phyloP scores from a whole-genome alignment of 2,329 filamentous ascomycete genomes.

The Fusarium illudens region DNA sequence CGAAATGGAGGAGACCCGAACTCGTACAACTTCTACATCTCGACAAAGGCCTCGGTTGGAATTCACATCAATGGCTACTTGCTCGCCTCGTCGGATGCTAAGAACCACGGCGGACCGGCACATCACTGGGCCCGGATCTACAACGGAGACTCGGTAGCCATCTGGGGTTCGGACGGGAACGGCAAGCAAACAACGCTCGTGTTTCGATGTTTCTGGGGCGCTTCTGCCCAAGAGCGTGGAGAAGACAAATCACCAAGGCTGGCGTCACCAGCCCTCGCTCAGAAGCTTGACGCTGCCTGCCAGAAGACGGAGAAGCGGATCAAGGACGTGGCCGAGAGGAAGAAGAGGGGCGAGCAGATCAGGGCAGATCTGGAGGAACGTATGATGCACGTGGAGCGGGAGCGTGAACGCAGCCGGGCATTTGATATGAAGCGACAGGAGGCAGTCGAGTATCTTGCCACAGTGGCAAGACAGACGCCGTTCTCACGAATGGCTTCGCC shows the following conservation, averaged over 20 bases:
- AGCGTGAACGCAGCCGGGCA: slow-evolving; percentile 57
- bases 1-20: slow-evolving; percentile 53
- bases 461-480: slow-evolving; percentile 32
- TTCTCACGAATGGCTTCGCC: slow-evolving; percentile 45
- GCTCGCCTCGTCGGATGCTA: slow-evolving; percentile 65
- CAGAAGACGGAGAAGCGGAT: slow-evolving; percentile 56
- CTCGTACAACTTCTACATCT: slow-evolving; percentile 75
- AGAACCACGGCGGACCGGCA: slow-evolving; percentile 64
- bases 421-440: slow-evolving; percentile 61
- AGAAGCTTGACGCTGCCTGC: slow-evolving; percentile 60
- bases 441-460: slow-evolving; percentile 52
- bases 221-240: slow-evolving; percentile 56
- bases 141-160: slow-evolving; percentile 78
- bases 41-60: slow-evolving; percentile 79
- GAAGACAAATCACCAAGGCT: slow-evolving; percentile 43
- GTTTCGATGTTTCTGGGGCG: slow-evolving; percentile 66
- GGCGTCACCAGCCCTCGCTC: slow-evolving; percentile 51
- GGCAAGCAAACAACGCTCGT: slow-evolving; percentile 55
- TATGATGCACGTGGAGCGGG: slow-evolving; percentile 51
- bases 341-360: slow-evolving; percentile 54
- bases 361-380: slow-evolving; percentile 56
- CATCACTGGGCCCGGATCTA: slow-evolving; percentile 73
- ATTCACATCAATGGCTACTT: slow-evolving; percentile 80
- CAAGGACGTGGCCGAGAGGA: slow-evolving; percentile 50
- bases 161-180: slow-evolving; percentile 66